A percentile compares a stretch with the other conserved stretches of the same genome.
Evolutionary conservation across 2,329 filamentous ascomycete genomes (phyloP).

Genomic region (Arthrobotrys megalospora): DNA sequence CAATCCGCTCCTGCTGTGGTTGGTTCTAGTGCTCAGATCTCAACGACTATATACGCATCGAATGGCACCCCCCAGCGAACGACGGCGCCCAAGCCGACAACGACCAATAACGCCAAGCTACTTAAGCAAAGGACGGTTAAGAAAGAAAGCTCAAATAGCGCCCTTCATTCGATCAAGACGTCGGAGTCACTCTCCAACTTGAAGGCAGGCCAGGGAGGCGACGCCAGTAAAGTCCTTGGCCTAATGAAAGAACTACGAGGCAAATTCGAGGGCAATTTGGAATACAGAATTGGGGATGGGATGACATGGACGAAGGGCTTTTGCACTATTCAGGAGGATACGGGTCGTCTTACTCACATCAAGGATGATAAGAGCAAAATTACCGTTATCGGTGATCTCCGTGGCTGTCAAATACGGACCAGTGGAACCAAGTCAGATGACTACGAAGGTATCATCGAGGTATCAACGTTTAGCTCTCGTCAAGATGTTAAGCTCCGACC

Average conservation of each 20-base stretch:
- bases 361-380: constrained; percentile 77
- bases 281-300: constrained; percentile 76
- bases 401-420: constrained; percentile 78
- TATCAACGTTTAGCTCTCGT: constrained; percentile 69
- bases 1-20: neutral
- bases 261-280: constrained; percentile 83
- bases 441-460: constrained; percentile 63
- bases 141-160: constrained; percentile 39
- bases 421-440: constrained; percentile 69
- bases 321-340: constrained; percentile 83
- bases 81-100: constrained; percentile 19
- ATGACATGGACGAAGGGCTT: constrained; percentile 79
- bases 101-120: constrained; percentile 35
- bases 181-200: constrained; percentile 47
- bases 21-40: constrained; percentile 32
- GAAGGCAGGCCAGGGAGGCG: constrained; percentile 68
- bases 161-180: constrained; percentile 29
- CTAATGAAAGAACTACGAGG: constrained; percentile 85
- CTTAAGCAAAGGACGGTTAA: constrained; percentile 38
- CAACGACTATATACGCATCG: constrained; percentile 42
- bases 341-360: constrained; percentile 81
- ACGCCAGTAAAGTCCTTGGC: constrained; percentile 79
- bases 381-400: constrained; percentile 78
- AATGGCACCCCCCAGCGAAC: constrained; percentile 27
- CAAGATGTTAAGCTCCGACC: constrained; percentile 76